Evolutionary conservation across 148 eudicot genomes (phyloP), one percentile per base, ranked within the genome.

Genomic region (Dysphania ambrosioides): DNA sequence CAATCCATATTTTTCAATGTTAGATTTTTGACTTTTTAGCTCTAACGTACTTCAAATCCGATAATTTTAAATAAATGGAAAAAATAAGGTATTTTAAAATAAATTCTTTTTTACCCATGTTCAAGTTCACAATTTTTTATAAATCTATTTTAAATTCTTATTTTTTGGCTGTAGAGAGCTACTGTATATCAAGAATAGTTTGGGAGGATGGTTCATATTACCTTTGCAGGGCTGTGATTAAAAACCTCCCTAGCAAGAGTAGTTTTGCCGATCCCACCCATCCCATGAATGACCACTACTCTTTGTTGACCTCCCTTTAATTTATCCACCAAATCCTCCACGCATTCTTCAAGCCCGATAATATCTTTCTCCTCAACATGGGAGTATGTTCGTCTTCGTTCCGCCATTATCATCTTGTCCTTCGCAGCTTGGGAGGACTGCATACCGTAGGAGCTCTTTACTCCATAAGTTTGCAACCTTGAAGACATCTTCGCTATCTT

Each of bases 181-280:
- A n/a, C n/a, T n/a, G n/a, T 12, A 41, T 7, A 41, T 41, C 11
- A 41, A 41, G 11, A 7, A 7, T n/a, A n/a, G n/a, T n/a, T n/a
- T n/a, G n/a, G 11, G 11, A 12, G 44, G 44, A 40, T n/a, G 9
- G 42, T 40, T 40, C 9, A 60, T 9, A 2, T 29, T 2, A 67
- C 71, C 59, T 66, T 72, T 3, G 77, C 2, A 9, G n/a, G 24
- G 2, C 3, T 26, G 24, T 76, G 61, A n/a, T 70, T 1, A 34
- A 68, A 74, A 15, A 83, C 61, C 73, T 74, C 30, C 38, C 64
- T 69, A 4, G 79, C 72, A 23, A 75, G 79, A 63, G 82, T 70
- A 15, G 79, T 80, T 34, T 80, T 75, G 9, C 79, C 82, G 1
- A 80, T 59, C 9, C 75, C 79, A 49, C 79, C 79, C 79, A 75